phyloP scores from a whole-genome alignment of 768 basidiomycete genomes.

The Suillus lakei region DNA sequence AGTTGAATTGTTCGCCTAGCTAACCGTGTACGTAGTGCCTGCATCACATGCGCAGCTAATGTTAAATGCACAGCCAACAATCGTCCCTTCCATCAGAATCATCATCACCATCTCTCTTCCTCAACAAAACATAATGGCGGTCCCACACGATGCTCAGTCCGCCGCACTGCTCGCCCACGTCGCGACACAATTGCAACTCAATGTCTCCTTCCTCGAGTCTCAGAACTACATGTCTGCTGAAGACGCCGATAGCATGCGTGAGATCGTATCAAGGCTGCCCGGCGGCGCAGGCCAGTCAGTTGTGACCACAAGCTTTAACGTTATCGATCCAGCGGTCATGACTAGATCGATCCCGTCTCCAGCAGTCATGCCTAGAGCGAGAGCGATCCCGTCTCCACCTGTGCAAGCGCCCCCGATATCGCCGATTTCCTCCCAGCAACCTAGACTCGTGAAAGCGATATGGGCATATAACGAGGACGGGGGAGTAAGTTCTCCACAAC shows the following conservation, averaged over 20 bases:
- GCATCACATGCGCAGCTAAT: not conserved
- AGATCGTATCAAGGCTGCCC: conserved; percentile 53
- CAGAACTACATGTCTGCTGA: conserved; percentile 56
- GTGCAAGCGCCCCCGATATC: not conserved
- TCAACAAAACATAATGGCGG: conserved; percentile 23
- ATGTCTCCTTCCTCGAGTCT: conserved; percentile 60
- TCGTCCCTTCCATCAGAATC: not conserved
- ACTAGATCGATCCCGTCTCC: conserved; percentile 10
- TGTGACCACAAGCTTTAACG: conserved; percentile 17
- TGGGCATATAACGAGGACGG: conserved; percentile 74
- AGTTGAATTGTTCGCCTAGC: not conserved
- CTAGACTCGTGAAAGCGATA: conserved; percentile 43
- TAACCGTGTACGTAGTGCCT: not conserved
- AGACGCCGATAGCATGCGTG: conserved; percentile 47
- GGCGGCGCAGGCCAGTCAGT: conserved; percentile 23
- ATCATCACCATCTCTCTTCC: not conserved
- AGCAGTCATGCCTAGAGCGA: conserved; percentile 14
- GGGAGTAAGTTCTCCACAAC: conserved; percentile 37
- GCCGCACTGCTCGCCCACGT: conserved; percentile 63
- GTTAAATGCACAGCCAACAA: not conserved
- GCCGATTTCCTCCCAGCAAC: conserved; percentile 10
- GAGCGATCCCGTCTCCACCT: conserved; percentile 20
- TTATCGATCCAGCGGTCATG: conserved; percentile 1
- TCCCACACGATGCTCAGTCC: conserved; percentile 28
- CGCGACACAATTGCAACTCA: conserved; percentile 57